phyloP scores from a whole-genome alignment of 225 moss, liverwort and hornwort species.

The Polytrichum formosum region DNA sequence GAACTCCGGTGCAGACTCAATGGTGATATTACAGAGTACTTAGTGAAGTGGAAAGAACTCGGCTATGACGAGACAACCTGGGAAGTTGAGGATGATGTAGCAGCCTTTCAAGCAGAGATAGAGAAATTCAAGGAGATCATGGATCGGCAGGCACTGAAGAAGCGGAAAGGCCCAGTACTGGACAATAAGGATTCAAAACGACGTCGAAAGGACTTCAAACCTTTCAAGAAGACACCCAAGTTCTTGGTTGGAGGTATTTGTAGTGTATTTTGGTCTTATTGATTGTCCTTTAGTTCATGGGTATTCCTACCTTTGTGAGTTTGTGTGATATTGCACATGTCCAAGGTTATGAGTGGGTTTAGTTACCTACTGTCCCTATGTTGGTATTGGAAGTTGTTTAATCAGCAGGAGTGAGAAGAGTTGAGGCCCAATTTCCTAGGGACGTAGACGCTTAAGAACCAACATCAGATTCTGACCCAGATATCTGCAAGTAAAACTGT shows the following conservation, averaged over 20 bases:
- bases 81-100: slow-evolving; percentile 92
- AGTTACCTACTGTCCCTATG: too few species aligned
- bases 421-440: too few species aligned
- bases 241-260: slow-evolving; percentile 81
- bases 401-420: too few species aligned
- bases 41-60: slow-evolving; percentile 98
- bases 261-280: neutral
- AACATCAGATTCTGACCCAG: too few species aligned
- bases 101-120: slow-evolving; percentile 82
- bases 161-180: slow-evolving; percentile 75
- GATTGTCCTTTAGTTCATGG: too few species aligned
- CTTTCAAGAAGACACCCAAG: slow-evolving; percentile 90
- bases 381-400: too few species aligned
- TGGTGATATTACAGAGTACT: slow-evolving; percentile 88
- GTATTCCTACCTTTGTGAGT: too few species aligned
- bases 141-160: slow-evolving; percentile 52
- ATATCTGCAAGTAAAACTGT: too few species aligned
- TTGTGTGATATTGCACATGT: too few species aligned
- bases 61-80: slow-evolving; percentile 95
- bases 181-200: slow-evolving; percentile 87
- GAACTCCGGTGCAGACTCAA: slow-evolving; percentile 53
- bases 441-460: too few species aligned
- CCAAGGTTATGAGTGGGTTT: too few species aligned
- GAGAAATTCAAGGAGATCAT: slow-evolving; percentile 77
- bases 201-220: slow-evolving; percentile 79